These are phyloP conservation scores for Dendryphion nanum DNA, from an alignment of 2,329 filamentous ascomycete species.

Conservation along the genomic window DNA sequence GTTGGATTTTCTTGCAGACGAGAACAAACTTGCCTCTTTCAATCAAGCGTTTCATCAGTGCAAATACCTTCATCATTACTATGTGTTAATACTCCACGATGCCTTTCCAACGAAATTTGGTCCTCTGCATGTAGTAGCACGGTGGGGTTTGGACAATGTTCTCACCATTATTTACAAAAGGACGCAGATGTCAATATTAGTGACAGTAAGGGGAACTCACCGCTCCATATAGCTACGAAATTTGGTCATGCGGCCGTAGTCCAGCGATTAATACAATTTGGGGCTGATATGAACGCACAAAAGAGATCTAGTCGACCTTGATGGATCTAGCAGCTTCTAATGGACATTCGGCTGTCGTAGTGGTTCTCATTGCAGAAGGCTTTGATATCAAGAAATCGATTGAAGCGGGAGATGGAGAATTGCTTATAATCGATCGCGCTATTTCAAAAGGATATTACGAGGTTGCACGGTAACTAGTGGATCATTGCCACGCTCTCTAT, in stretches of 20 bases:
- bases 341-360: no score
- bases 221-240: slow-evolving; percentile 1
- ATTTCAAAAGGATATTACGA: no score
- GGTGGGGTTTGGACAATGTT: no score
- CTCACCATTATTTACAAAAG: neutral
- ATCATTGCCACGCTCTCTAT: no score
- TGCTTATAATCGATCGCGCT: no score
- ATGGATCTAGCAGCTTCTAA: no score
- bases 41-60: slow-evolving; percentile 6
- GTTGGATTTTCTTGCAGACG: slow-evolving; percentile 3
- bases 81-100: neutral
- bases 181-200: slow-evolving; percentile 1
- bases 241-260: slow-evolving; percentile 2
- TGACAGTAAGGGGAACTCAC: slow-evolving; percentile 1
- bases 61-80: neutral
- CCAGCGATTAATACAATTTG: neutral
- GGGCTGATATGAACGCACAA: slow-evolving; percentile 1
- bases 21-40: slow-evolving; percentile 1
- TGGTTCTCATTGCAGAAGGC: no score
- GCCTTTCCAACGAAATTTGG: slow-evolving; percentile 4
- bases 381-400: no score
- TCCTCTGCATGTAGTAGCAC: slow-evolving; percentile 1
- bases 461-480: no score
- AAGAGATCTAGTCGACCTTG: no score
- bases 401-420: no score